phyloP scores from a whole-genome alignment of 345 rosid species.

The Firmiana major region DNA sequence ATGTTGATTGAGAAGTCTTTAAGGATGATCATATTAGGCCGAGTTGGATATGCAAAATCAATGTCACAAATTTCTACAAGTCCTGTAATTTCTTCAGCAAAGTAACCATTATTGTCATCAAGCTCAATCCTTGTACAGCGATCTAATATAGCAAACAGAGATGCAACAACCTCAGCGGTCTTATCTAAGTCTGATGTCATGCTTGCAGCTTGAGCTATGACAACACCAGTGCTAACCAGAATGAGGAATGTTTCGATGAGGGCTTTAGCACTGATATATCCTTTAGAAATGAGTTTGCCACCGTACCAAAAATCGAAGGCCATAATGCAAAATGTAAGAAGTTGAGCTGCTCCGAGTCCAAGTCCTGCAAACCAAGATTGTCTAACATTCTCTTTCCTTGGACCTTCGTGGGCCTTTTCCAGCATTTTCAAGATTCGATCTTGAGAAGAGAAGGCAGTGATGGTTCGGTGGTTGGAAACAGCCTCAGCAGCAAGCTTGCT shows the following conservation, averaged over 20 bases:
- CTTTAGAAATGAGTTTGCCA: constrained; percentile 49
- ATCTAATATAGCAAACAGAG: constrained; percentile 14
- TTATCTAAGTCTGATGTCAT: constrained; percentile 1
- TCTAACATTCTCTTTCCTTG: constrained; percentile 41
- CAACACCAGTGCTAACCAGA: background rate
- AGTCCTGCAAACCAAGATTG: constrained; percentile 67
- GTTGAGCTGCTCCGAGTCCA: constrained; percentile 45
- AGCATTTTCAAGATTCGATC: constrained; percentile 55
- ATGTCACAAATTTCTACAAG: constrained; percentile 39
- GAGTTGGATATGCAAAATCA: constrained; percentile 53
- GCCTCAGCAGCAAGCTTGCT: constrained; percentile 65
- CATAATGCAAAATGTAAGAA: constrained; percentile 41
- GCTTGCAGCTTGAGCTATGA: background rate
- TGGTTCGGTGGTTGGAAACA: constrained; percentile 54
- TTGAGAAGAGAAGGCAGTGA: constrained; percentile 72
- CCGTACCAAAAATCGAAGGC: constrained; percentile 71
- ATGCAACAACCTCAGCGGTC: background rate
- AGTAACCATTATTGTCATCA: constrained; percentile 39
- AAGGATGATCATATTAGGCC: constrained; percentile 48
- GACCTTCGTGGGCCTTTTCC: constrained; percentile 48
- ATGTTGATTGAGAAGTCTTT: constrained; percentile 45
- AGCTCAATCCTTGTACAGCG: constrained; percentile 53
- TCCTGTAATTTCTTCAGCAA: constrained; percentile 35
- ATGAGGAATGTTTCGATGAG: constrained; percentile 25
- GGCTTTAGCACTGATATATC: constrained; percentile 40